Percentiles rank a stretch among this genome's conserved stretches.
These are phyloP conservation scores for Pythium phragmitis DNA, from an alignment of 352 stramenopile genomes.

Conservation along the genomic window DNA sequence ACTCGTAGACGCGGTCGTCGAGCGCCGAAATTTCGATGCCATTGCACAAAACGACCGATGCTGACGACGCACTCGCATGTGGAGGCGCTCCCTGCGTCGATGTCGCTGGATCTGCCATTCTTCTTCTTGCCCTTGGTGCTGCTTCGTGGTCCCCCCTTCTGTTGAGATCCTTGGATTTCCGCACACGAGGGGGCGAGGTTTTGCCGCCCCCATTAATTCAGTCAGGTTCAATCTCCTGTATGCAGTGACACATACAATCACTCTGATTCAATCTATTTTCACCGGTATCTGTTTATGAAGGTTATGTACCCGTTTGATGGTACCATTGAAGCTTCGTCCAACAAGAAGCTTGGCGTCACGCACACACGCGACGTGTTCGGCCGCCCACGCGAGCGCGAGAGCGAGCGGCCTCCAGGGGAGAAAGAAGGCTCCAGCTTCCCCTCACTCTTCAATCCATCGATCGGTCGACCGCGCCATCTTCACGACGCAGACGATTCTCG, in stretches of 20 bases:
- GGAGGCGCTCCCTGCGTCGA: too few species aligned
- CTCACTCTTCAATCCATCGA: too few species aligned
- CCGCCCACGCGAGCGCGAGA: too few species aligned
- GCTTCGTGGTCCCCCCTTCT: too few species aligned
- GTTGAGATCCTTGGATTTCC: too few species aligned
- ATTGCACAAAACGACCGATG: conserved; percentile 36
- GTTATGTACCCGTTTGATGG: background rate
- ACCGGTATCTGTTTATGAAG: background rate
- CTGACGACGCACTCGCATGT: conserved; percentile 6
- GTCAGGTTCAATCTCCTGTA: background rate
- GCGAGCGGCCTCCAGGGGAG: background rate
- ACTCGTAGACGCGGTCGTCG: conserved; percentile 64
- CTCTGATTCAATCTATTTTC: background rate
- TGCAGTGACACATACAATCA: background rate
- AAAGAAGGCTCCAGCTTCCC: background rate
- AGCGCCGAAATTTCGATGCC: conserved; percentile 65
- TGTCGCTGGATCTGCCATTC: too few species aligned
- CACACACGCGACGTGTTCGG: too few species aligned
- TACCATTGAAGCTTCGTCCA: conserved; percentile 9
- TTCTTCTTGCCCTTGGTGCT: too few species aligned
- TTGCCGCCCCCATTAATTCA: background rate
- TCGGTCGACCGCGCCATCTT: too few species aligned
- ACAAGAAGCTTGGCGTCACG: too few species aligned
- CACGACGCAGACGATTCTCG: too few species aligned
- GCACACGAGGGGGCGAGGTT: background rate